A percentile compares a stretch with the other conserved stretches of the same genome.
These are phyloP conservation scores for Pseudozyma hubeiensis DNA, from an alignment of 1,284 basidiomycete species.

Conservation along the genomic window DNA sequence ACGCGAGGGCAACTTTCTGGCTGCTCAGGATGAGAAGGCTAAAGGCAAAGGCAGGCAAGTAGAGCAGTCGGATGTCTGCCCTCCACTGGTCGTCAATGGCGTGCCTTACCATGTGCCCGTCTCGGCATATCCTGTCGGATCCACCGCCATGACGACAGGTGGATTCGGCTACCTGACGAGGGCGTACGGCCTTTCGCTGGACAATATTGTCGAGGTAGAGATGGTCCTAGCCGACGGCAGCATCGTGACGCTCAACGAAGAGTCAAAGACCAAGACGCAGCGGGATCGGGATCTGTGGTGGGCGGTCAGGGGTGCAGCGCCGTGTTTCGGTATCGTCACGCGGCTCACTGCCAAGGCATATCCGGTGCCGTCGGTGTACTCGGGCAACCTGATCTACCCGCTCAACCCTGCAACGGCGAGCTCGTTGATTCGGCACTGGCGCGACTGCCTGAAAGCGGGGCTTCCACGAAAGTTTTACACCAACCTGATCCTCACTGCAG, in stretches of 20 bases:
- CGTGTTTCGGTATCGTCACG: slow-evolving; percentile 85
- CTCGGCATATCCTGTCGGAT: slow-evolving; percentile 74
- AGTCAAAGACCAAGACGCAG: slow-evolving; percentile 42
- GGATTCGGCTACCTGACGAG: slow-evolving; percentile 90
- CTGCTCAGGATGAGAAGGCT: slow-evolving; percentile 17
- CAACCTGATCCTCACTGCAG: slow-evolving; percentile 87
- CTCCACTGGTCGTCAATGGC: slow-evolving; percentile 46
- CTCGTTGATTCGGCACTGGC: slow-evolving; percentile 87
- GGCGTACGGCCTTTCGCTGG: slow-evolving; percentile 76
- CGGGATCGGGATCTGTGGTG: slow-evolving; percentile 78
- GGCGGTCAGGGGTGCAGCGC: slow-evolving; percentile 86
- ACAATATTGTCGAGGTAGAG: slow-evolving; percentile 61
- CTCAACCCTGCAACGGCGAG: slow-evolving; percentile 85
- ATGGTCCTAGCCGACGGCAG: slow-evolving; percentile 64
- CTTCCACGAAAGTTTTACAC: slow-evolving; percentile 83
- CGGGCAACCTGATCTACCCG: slow-evolving; percentile 88
- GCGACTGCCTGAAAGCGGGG: slow-evolving; percentile 84
- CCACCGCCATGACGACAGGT: slow-evolving; percentile 83
- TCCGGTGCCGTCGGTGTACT: slow-evolving; percentile 86
- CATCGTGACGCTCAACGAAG: slow-evolving; percentile 57
- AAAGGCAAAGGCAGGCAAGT: slow-evolving; percentile 40
- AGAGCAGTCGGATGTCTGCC: slow-evolving; percentile 9
- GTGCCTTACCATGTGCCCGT: slow-evolving; percentile 61
- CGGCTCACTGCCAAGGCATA: slow-evolving; percentile 86
- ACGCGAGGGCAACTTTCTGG: slow-evolving; percentile 41